Base-by-base conservation (phyloP, 768 basidiomycete species). In the Suillus paluster region DNA sequence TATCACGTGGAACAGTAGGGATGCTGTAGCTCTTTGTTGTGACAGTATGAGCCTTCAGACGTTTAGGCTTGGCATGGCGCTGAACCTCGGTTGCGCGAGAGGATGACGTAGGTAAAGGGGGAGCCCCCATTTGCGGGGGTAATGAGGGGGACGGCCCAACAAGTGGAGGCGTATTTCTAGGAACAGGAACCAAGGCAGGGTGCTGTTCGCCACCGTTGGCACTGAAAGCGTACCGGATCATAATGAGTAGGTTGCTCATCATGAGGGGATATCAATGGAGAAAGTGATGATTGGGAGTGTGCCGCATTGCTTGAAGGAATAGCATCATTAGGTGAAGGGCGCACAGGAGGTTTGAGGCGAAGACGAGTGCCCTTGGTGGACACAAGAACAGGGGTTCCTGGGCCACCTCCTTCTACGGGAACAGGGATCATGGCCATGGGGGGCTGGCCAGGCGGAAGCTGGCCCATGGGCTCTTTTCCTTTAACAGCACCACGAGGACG, bases 21-120 rank as follows among this genome's bases (percentile, higher is more conserved):
- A 95, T 93, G 67, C 84, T 89, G 67, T 83, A 88, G 71, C 82
- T 89, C 75, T 88, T 90, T 66, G 87, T 87, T 4, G 88, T 89
- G 36, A 95, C 89, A 1, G 89, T 90, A 69, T 93, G 91, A 46
- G 91, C 86, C 72, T 92, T 93, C 25, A 92, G 76, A 7, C 91
- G 81, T 64, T 94, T 94, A 1, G 90, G 88, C 66, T 91, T 93
- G 10, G 83, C 81, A 34, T 81, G 79, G 10, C 85, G 72, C 59
- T 69, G 78, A 30, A 66, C 67, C 8, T 73, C 68, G 7, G 70
- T 67, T 11, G 71, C 70, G 5, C 73, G 68, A n/a, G 71, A 66
- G 9, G 67, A 62, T 38, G 62, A 36, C 9, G 70, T 62, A 1
- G 64, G 52, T 33, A 63, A 66, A 11, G 71, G 65, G 0, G 73